A percentile compares a stretch with the other conserved stretches of the same genome.
Conservation (phyloP, 768 basidiomycete species). For the Coprinopsis marcescibilis region DNA sequence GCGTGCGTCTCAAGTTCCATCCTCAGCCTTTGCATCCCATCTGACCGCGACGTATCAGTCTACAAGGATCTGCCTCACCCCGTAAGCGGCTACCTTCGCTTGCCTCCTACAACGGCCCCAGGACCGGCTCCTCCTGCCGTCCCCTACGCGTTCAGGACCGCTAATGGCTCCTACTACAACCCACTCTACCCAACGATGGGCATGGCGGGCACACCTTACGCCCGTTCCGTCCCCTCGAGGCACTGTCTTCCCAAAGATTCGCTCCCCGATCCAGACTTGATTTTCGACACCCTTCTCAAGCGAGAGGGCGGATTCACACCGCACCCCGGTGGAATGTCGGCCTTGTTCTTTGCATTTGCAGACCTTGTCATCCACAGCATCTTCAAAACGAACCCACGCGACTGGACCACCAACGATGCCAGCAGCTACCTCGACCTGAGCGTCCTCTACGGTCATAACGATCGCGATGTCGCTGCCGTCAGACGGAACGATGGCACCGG, state of each 20-base stretch:
- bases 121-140: constrained; percentile 14
- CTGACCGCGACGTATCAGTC: no score
- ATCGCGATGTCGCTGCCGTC: constrained; percentile 40
- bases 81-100: constrained; percentile 45
- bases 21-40: constrained; percentile 6
- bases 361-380: constrained; percentile 69
- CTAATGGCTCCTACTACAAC: constrained; percentile 60
- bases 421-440: constrained; percentile 76
- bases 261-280: constrained; percentile 59
- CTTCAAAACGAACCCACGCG: constrained; percentile 50
- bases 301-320: constrained; percentile 40
- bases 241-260: constrained; percentile 34
- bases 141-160: constrained; percentile 49
- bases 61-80: constrained; percentile 82
- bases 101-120: neutral
- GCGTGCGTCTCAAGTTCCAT: constrained; percentile 37
- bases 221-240: constrained; percentile 54
- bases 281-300: constrained; percentile 68
- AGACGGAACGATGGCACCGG: constrained; percentile 64
- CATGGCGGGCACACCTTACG: constrained; percentile 59
- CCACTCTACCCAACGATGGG: constrained; percentile 50
- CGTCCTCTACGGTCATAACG: constrained; percentile 62
- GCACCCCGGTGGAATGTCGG: constrained; percentile 67
- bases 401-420: constrained; percentile 53
- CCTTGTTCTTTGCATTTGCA: constrained; percentile 75